A percentile compares a stretch with the other conserved stretches of the same genome.
phyloP scores from a whole-genome alignment of 2,329 filamentous ascomycete species.

The Fusarium penzigii region DNA sequence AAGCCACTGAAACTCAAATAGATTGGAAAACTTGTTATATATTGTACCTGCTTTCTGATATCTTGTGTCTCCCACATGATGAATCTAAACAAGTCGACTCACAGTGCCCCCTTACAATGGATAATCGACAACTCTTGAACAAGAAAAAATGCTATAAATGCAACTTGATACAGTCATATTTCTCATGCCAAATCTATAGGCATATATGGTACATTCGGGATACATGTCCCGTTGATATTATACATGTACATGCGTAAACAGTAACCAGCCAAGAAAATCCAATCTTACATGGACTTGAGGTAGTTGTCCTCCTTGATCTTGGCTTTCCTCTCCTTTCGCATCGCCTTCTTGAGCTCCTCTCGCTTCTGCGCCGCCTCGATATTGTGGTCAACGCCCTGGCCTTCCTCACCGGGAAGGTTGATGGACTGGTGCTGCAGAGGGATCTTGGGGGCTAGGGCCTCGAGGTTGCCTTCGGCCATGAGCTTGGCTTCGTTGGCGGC shows the following conservation, averaged over 20 bases:
- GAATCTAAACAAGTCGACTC: background rate
- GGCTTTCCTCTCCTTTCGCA: slow-evolving; percentile 73
- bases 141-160: background rate
- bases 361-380: slow-evolving; percentile 52
- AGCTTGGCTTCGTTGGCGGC: slow-evolving; percentile 58
- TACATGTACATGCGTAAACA: slow-evolving; percentile 23
- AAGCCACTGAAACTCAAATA: slow-evolving; percentile 8
- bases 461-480: slow-evolving; percentile 65
- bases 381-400: slow-evolving; percentile 45
- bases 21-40: slow-evolving; percentile 20
- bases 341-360: slow-evolving; percentile 65
- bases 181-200: slow-evolving; percentile 6
- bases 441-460: slow-evolving; percentile 66
- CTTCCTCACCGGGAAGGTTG: slow-evolving; percentile 62
- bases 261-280: background rate
- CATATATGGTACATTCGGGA: slow-evolving; percentile 31
- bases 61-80: background rate
- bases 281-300: slow-evolving; percentile 71
- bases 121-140: too few species aligned
- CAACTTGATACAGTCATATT: slow-evolving; percentile 12
- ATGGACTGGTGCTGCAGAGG: slow-evolving; percentile 77
- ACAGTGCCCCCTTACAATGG: too few species aligned
- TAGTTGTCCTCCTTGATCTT: slow-evolving; percentile 86
- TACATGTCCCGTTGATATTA: slow-evolving; percentile 23
- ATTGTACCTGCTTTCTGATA: background rate